These are phyloP conservation scores for Didymella lethalis DNA, from an alignment of 2,329 filamentous ascomycete species.

Conservation along the genomic window DNA sequence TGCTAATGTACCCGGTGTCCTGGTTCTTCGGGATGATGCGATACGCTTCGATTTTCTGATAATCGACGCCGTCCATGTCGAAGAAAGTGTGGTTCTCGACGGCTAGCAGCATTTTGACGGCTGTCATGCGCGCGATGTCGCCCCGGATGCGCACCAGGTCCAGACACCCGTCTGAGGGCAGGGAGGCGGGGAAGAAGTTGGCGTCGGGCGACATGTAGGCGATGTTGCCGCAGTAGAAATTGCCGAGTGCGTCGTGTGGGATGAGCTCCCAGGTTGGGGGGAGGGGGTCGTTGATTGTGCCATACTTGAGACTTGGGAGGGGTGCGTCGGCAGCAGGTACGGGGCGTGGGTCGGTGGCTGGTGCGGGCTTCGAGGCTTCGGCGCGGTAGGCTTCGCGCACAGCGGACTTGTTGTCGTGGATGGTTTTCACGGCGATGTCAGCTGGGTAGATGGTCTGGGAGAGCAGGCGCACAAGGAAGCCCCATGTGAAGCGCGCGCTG, in stretches of 20 bases:
- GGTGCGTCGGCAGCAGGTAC: slow-evolving; percentile 44
- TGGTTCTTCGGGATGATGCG: slow-evolving; percentile 76
- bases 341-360: slow-evolving; percentile 33
- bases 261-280: slow-evolving; percentile 79
- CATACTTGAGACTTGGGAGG: slow-evolving; percentile 78
- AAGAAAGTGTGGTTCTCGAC: slow-evolving; percentile 80
- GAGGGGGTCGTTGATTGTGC: slow-evolving; percentile 78
- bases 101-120: slow-evolving; percentile 73
- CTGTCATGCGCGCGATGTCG: slow-evolving; percentile 71
- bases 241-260: slow-evolving; percentile 80
- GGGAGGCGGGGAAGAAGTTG: slow-evolving; percentile 85
- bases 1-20: slow-evolving; percentile 80
- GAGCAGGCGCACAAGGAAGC: slow-evolving; percentile 79
- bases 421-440: slow-evolving; percentile 85
- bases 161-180: slow-evolving; percentile 83
- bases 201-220: slow-evolving; percentile 86
- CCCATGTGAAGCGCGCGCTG: slow-evolving; percentile 80
- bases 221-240: slow-evolving; percentile 96
- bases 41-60: slow-evolving; percentile 88
- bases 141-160: slow-evolving; percentile 85
- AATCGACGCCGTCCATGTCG: slow-evolving; percentile 77
- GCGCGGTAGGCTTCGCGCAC: slow-evolving; percentile 76
- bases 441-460: slow-evolving; percentile 84
- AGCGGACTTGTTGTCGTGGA: slow-evolving; percentile 74
- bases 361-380: slow-evolving; percentile 37